Evolutionary conservation across 1,284 basidiomycete genomes (phyloP).

Genomic region (Apiotrichum laibachii): DNA sequence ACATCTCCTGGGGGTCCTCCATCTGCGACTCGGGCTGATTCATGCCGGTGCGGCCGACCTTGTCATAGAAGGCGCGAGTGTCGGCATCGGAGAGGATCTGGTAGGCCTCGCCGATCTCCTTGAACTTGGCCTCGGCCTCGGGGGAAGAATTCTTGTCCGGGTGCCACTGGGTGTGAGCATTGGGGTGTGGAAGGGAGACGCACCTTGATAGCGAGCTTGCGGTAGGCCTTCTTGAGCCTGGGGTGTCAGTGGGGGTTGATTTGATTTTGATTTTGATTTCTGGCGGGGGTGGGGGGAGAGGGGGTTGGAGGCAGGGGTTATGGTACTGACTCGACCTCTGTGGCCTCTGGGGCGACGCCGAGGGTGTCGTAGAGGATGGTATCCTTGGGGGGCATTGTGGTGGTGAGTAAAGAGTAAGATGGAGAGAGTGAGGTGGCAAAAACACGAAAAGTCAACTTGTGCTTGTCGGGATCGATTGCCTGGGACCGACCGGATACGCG

Average conservation of each 20-base stretch:
- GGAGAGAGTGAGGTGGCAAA: background rate
- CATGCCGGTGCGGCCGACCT: constrained; percentile 70
- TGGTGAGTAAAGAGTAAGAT: background rate
- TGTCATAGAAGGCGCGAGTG: constrained; percentile 86
- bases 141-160: constrained; percentile 69
- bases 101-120: constrained; percentile 91
- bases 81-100: constrained; percentile 84
- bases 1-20: constrained; percentile 84
- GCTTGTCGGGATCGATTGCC: background rate
- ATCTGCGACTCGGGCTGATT: constrained; percentile 40
- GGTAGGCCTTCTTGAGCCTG: constrained; percentile 87
- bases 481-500: too few species aligned
- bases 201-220: constrained; percentile 92
- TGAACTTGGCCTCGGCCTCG: constrained; percentile 88
- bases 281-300: background rate
- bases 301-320: background rate
- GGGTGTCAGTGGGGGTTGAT: background rate
- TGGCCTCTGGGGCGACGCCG: constrained; percentile 46
- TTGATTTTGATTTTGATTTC: background rate
- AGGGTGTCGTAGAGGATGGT: constrained; percentile 50
- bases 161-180: constrained; percentile 64
- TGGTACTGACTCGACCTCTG: constrained; percentile 45
- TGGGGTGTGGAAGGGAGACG: constrained; percentile 25
- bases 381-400: constrained; percentile 40
- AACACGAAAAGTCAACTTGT: background rate